Conservation (phyloP, 768 basidiomycete species). For the Auriscalpium orientale region DNA sequence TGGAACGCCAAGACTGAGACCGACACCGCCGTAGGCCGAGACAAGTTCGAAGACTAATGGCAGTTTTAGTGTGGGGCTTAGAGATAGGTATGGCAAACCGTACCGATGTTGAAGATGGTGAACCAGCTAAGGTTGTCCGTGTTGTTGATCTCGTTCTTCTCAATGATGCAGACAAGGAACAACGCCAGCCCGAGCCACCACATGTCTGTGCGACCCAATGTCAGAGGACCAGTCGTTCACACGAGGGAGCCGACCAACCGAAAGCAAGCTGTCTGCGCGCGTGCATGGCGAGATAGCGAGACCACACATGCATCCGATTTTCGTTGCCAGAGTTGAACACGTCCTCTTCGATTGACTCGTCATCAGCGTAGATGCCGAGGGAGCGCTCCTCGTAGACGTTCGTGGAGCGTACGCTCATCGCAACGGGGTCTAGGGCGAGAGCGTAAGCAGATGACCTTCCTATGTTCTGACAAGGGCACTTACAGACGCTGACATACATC, state of each 20-base stretch:
- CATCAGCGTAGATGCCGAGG: conserved; percentile 68
- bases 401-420: conserved; percentile 86
- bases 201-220: conserved; percentile 55
- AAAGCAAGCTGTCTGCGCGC: conserved; percentile 86
- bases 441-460: neutral
- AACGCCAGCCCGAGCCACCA: conserved; percentile 90
- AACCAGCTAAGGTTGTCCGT: conserved; percentile 58
- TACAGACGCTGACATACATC: conserved; percentile 89
- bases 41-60: conserved; percentile 74
- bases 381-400: conserved; percentile 94
- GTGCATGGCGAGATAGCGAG: conserved; percentile 74
- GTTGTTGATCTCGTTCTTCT: conserved; percentile 59
- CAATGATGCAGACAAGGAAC: conserved; percentile 88
- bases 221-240: neutral
- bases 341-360: conserved; percentile 25
- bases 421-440: conserved; percentile 53
- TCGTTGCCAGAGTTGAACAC: conserved; percentile 33
- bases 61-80: neutral
- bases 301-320: conserved; percentile 57
- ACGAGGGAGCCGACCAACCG: conserved; percentile 36
- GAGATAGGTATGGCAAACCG: conserved; percentile 20
- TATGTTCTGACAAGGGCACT: conserved; percentile 25
- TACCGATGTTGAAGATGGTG: conserved; percentile 74
- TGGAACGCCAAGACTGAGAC: conserved; percentile 84
- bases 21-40: conserved; percentile 84